Base-by-base conservation (phyloP, 2,329 filamentous ascomycete species). In the Aspergillus sp. region DNA sequence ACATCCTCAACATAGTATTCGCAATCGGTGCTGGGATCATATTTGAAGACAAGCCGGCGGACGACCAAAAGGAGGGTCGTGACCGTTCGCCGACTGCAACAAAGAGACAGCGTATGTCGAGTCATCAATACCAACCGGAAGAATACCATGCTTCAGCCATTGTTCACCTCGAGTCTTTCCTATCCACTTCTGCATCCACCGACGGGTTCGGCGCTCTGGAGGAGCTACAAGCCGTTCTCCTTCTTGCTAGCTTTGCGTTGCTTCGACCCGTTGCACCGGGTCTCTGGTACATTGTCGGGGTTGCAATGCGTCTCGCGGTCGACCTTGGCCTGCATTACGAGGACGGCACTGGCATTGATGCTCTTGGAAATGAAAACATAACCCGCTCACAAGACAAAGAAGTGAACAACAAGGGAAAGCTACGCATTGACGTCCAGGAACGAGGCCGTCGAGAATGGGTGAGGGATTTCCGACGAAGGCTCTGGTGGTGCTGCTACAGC, bases 401-500 rank as follows among this genome's bases (percentile, higher is more conserved):
- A 19, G 71, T 67, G 17, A 70, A 71, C 11, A 70, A 71, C 11
- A 71, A 71, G 47, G 56, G 65, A 8, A 76, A 69, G 57, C 66
- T 67, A 59, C 79, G 74, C 60, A 76, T 85, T 17, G 81, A 84
- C 65, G 77, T 80, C 53, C 81, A 81, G 60, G 83, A 91, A 81
- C 77, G 89, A 76, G 82, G 90, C 22, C 85, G 91, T 53, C 85
- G 91, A 60, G 87, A 96, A 76, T 97, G 92, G 85, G 84, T 92
- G 45, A 88, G 94, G 57, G 95, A 98, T 75, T 84, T 97, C 65
- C 88, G 93, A 55, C 85, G 94, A 60, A 86, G 94, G 34, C 82
- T 98, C 15, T 98, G 93, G 93, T 98, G 95, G 94, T 97, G 93
- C 79, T 93, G 93, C 1, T 98, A 98, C 77, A 94, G 92, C 5